A percentile compares a stretch with the other conserved stretches of the same genome.
phyloP scores from a whole-genome alignment of 2,329 filamentous ascomycete species.

The Trichophyton simii region DNA sequence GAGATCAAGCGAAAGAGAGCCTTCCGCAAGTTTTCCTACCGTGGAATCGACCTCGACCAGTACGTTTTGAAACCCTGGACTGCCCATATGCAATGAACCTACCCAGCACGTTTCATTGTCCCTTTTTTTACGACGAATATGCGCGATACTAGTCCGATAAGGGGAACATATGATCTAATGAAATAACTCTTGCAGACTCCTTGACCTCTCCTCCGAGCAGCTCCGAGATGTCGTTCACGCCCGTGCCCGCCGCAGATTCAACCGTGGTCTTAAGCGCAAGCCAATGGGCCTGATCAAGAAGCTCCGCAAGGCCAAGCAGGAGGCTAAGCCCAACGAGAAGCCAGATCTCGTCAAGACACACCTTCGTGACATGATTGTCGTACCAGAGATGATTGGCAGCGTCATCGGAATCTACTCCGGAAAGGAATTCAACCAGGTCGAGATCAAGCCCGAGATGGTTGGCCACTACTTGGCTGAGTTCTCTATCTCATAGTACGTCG shows the following conservation, averaged over 20 bases:
- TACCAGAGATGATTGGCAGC: conserved; percentile 98
- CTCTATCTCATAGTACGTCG: conserved; percentile 96
- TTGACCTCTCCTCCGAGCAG: conserved; percentile 96
- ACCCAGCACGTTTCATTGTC: background rate
- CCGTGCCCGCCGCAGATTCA: conserved; percentile 96
- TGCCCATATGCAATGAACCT: background rate
- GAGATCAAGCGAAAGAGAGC: conserved; percentile 99
- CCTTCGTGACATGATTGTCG: conserved; percentile 99
- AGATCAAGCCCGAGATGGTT: conserved; percentile 99
- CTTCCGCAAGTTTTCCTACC: conserved; percentile 99
- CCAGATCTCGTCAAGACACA: conserved; percentile 98
- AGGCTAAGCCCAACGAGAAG: conserved; percentile 99
- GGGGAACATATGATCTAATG: conserved; percentile 15
- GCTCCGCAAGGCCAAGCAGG: conserved; percentile 98
- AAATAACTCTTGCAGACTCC: conserved; percentile 55
- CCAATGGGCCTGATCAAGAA: conserved; percentile 99
- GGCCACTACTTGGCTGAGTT: conserved; percentile 99
- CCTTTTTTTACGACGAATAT: background rate
- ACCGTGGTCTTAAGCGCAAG: conserved; percentile 99
- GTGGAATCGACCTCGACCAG: conserved; percentile 98
- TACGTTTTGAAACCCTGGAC: conserved; percentile 44
- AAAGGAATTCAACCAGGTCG: conserved; percentile 99
- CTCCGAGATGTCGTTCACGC: conserved; percentile 99
- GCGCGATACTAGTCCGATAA: background rate
- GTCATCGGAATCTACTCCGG: conserved; percentile 99